Evolutionary conservation across 495 filamentous ascomycete genomes (phyloP).

Genomic region (Xylaria palmicola): DNA sequence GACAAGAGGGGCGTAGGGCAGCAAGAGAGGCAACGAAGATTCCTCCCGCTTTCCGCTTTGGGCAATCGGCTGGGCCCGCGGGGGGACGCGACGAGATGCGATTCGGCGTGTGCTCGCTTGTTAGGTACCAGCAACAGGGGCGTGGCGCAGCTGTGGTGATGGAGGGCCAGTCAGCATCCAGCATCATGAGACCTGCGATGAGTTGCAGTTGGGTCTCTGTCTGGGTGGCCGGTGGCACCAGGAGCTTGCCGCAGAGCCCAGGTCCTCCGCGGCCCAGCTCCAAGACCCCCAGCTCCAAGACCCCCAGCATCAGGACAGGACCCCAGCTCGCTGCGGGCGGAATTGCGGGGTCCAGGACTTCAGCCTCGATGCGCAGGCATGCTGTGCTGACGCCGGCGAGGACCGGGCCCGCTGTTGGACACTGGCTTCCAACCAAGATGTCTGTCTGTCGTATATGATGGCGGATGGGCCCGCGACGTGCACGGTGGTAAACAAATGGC

Average conservation of each 20-base stretch:
- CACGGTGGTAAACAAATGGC: too few relatives aligned
- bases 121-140: background rate
- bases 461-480: too few relatives aligned
- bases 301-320: too few relatives aligned
- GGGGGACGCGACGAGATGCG: too few relatives aligned
- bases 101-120: background rate
- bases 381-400: background rate
- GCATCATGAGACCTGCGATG: background rate
- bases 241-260: background rate
- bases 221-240: background rate
- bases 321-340: background rate
- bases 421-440: too few relatives aligned
- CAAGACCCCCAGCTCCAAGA: too few relatives aligned
- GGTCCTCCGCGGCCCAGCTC: too few relatives aligned
- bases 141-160: conserved; percentile 9
- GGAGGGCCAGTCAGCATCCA: background rate
- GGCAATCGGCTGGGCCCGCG: background rate
- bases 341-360: conserved; percentile 7
- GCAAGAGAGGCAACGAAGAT: background rate
- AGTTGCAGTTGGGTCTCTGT: too few relatives aligned
- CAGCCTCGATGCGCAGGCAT: conserved; percentile 3
- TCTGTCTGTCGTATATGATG: too few relatives aligned
- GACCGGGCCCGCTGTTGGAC: too few relatives aligned
- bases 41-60: conserved; percentile 5
- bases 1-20: background rate